These are phyloP conservation scores for Chlorella sorokiniana DNA, from an alignment of 139 green algal genomes.

Conservation along the genomic window DNA sequence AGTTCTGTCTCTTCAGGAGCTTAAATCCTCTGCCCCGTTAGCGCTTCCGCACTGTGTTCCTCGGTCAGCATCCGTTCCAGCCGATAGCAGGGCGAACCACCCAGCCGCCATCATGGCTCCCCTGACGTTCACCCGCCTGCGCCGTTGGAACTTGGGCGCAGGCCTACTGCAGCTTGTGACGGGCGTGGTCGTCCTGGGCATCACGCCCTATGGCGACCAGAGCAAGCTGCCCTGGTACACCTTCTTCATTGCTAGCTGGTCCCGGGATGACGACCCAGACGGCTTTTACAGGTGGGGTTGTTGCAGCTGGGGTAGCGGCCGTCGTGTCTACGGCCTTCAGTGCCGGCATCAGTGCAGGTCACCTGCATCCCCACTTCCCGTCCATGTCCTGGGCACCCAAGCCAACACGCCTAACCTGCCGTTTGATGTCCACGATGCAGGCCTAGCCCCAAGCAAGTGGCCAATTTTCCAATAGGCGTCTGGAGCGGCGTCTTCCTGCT, in stretches of 20 bases:
- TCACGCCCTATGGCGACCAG: not conserved
- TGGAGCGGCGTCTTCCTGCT: conserved; percentile 29
- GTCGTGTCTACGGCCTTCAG: no score
- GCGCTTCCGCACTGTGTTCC: no score
- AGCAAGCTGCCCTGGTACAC: conserved; percentile 29
- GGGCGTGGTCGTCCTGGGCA: not conserved
- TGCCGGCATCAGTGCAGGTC: no score
- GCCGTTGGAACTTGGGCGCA: not conserved
- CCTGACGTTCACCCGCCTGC: conserved; percentile 19
- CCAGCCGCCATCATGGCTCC: conserved; percentile 12
- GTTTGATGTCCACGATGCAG: no score
- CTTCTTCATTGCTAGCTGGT: conserved; percentile 26
- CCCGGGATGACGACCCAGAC: not conserved
- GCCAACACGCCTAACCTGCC: no score
- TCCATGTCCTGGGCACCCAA: no score
- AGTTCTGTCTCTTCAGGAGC: no score
- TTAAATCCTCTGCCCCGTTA: no score
- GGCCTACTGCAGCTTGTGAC: not conserved
- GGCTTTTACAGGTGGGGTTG: conserved; percentile 25
- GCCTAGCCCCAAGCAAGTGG: conserved; percentile 22
- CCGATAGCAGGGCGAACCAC: no score
- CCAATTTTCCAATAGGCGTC: conserved; percentile 13
- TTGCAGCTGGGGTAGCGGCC: no score
- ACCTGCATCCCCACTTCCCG: no score
- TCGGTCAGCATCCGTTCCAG: no score